phyloP scores from a whole-genome alignment of 495 filamentous ascomycete species.

The Hypoxylon trugodes region DNA sequence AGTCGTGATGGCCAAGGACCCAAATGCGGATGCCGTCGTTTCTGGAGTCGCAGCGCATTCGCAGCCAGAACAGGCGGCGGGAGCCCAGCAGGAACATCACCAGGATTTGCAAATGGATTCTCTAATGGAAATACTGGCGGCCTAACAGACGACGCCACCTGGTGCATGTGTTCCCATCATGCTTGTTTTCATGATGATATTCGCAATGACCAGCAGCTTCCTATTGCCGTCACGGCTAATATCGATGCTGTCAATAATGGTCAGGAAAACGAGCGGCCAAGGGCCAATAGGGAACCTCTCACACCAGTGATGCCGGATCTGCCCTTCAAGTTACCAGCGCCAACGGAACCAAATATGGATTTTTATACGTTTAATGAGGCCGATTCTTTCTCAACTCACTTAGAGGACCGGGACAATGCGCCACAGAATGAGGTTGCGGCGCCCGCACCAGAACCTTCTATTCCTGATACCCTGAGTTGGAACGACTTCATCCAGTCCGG shows the following conservation, averaged over 20 bases:
- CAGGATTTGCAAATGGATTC: slow-evolving; percentile 40
- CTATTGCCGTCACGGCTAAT: slow-evolving; percentile 21
- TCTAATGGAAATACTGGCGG: slow-evolving; percentile 24
- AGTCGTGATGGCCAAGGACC: slow-evolving; percentile 51
- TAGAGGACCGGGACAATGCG: slow-evolving; percentile 33
- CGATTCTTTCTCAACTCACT: slow-evolving; percentile 37
- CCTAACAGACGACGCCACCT: slow-evolving; percentile 50
- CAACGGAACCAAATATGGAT: slow-evolving; percentile 46
- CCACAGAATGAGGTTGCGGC: slow-evolving; percentile 31
- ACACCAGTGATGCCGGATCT: slow-evolving; percentile 54
- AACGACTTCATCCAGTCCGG: slow-evolving; percentile 51
- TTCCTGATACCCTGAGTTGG: slow-evolving; percentile 64
- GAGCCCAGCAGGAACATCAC: slow-evolving; percentile 37
- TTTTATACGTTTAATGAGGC: slow-evolving; percentile 44
- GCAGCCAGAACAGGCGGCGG: slow-evolving; percentile 32
- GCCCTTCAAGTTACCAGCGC: slow-evolving; percentile 44
- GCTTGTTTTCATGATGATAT: slow-evolving; percentile 72
- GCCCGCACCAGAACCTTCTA: slow-evolving; percentile 44
- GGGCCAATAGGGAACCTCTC: slow-evolving; percentile 50
- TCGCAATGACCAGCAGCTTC: slow-evolving; percentile 41
- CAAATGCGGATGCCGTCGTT: slow-evolving; percentile 71
- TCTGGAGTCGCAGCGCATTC: slow-evolving; percentile 61
- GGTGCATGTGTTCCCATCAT: slow-evolving; percentile 77
- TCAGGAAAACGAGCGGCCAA: slow-evolving; percentile 58
- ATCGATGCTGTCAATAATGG: slow-evolving; percentile 38